Evolutionary conservation across 305 asterid genomes (phyloP).

Genomic region (Rubia balearica): DNA sequence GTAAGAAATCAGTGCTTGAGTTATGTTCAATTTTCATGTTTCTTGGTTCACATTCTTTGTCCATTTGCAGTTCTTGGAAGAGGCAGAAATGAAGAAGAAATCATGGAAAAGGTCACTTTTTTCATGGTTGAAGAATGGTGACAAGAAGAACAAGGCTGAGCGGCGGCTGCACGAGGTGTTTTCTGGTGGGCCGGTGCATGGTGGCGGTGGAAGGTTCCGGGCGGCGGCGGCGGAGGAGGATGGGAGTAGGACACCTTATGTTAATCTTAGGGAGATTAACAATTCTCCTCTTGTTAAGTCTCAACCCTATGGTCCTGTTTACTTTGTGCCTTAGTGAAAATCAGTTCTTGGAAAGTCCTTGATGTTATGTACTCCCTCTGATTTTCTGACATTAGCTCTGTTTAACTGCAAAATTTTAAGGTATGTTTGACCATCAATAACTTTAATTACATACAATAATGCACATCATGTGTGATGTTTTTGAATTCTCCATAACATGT

Average conservation of each 20-base stretch:
- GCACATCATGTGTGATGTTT: no score
- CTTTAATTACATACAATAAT: no score
- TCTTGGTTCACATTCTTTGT: not conserved
- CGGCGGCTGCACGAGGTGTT: conserved; percentile 31
- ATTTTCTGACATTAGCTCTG: no score
- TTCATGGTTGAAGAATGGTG: conserved; percentile 49
- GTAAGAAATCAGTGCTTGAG: no score
- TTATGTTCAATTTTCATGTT: not conserved
- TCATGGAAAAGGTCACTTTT: conserved; percentile 57
- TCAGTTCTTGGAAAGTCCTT: not conserved
- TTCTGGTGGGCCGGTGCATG: conserved; percentile 28
- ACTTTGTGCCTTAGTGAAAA: conserved; percentile 50
- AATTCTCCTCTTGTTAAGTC: conserved; percentile 21
- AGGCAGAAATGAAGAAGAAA: conserved; percentile 49
- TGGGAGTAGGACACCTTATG: conserved; percentile 34
- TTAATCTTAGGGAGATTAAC: conserved; percentile 40
- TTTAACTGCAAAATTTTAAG: no score
- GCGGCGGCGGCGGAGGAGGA: conserved; percentile 28
- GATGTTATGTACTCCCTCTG: not conserved
- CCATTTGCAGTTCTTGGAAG: conserved; percentile 52
- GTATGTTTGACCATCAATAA: no score
- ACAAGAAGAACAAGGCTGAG: conserved; percentile 37
- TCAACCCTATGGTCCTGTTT: conserved; percentile 66
- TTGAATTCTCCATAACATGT: no score
- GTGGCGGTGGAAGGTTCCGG: conserved; percentile 23